Percentiles rank a stretch among this genome's conserved stretches.
phyloP scores from a whole-genome alignment of 2,329 filamentous ascomycete species.

The Rutstroemia sp. region DNA sequence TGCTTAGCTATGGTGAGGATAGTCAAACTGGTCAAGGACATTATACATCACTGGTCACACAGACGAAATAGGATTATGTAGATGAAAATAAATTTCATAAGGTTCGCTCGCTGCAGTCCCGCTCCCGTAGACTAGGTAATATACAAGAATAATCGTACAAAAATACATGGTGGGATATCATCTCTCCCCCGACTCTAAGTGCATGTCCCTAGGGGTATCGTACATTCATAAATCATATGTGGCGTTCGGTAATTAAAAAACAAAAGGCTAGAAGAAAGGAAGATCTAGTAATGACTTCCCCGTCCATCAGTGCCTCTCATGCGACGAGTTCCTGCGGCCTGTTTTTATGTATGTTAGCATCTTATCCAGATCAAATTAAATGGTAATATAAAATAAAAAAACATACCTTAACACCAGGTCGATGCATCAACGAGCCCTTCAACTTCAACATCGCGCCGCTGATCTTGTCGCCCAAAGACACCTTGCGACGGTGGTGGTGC shows the following conservation, averaged over 20 bases:
- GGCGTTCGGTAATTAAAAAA: neutral
- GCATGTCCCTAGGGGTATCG: neutral
- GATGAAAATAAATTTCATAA: no score
- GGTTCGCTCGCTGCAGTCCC: neutral
- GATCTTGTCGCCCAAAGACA: slow-evolving; percentile 62
- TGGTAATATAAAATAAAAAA: slow-evolving; percentile 2
- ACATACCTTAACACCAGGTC: slow-evolving; percentile 62
- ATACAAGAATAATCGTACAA: no score
- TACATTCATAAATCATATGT: neutral
- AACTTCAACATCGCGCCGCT: slow-evolving; percentile 68
- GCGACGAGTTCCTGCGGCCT: slow-evolving; percentile 66
- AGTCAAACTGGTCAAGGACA: no score
- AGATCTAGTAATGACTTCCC: slow-evolving; percentile 34
- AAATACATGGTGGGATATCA: no score
- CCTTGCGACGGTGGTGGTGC: neutral
- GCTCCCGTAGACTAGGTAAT: no score
- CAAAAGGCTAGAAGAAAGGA: slow-evolving; percentile 13
- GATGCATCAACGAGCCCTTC: slow-evolving; percentile 59
- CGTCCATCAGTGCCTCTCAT: slow-evolving; percentile 71
- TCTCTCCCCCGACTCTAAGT: no score
- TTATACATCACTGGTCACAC: no score
- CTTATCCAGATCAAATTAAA: neutral
- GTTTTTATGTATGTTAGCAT: slow-evolving; percentile 6
- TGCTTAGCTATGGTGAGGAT: no score
- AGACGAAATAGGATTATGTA: no score